A percentile compares a stretch with the other conserved stretches of the same genome.
Conservation (phyloP, 257 asterid genomes). For the Leptodermis oblonga region DNA sequence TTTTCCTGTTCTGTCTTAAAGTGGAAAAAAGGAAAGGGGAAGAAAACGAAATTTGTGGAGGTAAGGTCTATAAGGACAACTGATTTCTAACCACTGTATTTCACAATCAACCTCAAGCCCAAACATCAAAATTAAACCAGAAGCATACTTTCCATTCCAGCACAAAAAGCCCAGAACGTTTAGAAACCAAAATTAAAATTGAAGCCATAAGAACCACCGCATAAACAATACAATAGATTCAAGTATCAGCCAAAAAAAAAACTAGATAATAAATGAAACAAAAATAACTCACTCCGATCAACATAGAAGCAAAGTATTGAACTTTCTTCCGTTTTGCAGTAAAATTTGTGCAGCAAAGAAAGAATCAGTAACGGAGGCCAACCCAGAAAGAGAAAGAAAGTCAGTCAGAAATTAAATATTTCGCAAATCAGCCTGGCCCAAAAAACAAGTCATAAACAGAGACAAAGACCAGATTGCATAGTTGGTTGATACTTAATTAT, state of each 20-base stretch:
- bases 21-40: not conserved
- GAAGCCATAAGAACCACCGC: not conserved
- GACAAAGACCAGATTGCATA: not conserved
- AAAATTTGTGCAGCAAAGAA: not conserved
- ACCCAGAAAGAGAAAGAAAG: not conserved
- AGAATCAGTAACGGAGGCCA: not conserved
- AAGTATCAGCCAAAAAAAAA: not conserved
- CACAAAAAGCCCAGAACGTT: not conserved
- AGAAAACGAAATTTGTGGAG: no score
- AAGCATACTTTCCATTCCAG: not conserved
- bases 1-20: not conserved
- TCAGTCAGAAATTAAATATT: not conserved
- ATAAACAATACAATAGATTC: not conserved
- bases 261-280: not conserved
- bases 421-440: not conserved
- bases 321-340: not conserved
- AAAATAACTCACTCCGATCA: not conserved
- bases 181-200: not conserved
- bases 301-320: not conserved
- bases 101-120: no score
- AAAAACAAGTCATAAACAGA: conserved; percentile 1
- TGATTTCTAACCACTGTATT: not conserved
- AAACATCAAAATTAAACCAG: no score
- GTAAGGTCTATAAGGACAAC: not conserved
- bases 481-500: not conserved